Percentiles rank a stretch among this genome's conserved stretches.
These are phyloP conservation scores for Skeletonema grethae DNA, from an alignment of 108 stramenopile genomes.

Conservation along the genomic window DNA sequence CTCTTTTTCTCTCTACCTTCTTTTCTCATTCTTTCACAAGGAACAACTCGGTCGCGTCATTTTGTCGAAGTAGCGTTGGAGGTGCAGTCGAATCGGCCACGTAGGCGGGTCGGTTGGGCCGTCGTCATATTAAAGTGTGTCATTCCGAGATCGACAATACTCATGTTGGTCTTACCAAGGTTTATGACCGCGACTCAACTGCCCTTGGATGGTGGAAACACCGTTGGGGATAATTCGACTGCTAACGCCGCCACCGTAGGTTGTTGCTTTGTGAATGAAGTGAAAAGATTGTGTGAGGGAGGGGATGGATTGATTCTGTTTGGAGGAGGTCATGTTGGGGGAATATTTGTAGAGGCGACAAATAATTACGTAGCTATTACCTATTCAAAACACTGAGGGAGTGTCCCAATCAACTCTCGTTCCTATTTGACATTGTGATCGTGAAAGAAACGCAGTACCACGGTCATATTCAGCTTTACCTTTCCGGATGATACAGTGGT, in stretches of 20 bases:
- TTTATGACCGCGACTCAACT: constrained; percentile 40
- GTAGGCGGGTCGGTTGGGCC: constrained; percentile 81
- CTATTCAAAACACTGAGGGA: not conserved
- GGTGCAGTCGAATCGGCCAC: constrained; percentile 77
- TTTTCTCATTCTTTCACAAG: not conserved
- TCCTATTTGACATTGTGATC: constrained; percentile 3
- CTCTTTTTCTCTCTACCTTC: not conserved
- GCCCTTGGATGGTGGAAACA: constrained; percentile 39
- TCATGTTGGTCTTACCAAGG: not conserved
- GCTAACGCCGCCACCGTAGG: constrained; percentile 54
- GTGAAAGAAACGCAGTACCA: constrained; percentile 11
- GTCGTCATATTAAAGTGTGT: constrained; percentile 65
- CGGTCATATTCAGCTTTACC: constrained; percentile 27
- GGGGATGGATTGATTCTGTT: not conserved
- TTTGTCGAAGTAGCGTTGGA: constrained; percentile 83
- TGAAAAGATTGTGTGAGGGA: too few species aligned
- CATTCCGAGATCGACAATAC: constrained; percentile 19
- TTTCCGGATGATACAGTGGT: constrained; percentile 52
- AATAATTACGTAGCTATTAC: not conserved
- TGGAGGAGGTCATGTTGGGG: constrained; percentile 4
- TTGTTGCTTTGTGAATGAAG: constrained; percentile 9
- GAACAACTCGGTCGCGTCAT: constrained; percentile 71
- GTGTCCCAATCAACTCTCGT: not conserved
- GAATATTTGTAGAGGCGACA: not conserved
- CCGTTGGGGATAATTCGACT: constrained; percentile 24